Evolutionary conservation across 441 rosid species (phyloP), one percentile per base, ranked within the genome.

Genomic region (Rhodomyrtus psidioides): DNA sequence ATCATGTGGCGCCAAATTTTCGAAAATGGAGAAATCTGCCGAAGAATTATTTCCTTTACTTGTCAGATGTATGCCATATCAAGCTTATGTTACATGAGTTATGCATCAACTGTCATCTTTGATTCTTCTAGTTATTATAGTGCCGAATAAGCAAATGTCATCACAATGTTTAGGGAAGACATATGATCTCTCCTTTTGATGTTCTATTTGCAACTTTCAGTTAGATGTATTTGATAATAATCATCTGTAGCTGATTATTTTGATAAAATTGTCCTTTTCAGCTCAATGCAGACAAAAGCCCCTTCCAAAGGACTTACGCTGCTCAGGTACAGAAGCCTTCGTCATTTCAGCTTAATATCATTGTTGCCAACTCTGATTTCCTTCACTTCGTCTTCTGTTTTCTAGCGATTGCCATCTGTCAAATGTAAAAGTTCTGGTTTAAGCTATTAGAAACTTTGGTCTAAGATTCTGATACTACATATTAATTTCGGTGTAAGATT

Each of bases 231-330:
- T 34, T 34, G 57, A 84, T 51, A 3, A 54, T 53, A 21, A 39
- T 70, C 26, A n/a, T 70, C 44, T 44, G 16, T 34, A 10, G 27
- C 81, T 55, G 6, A 65, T 83, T 46, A 13, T 28, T 81, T 59
- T 82, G 53, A 46, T 70, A n/a, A 55, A 51, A 83, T 88, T 28
- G 5, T 87, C 84, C 86, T 84, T 46, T 93, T 54, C 97, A 96
- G 99, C 96, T 96, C 34, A 96, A 95, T 88, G 85, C 93, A 12
- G 99, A 94, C 86, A 95, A 95, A 90, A 96, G 98, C 59, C 98
- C 97, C 3, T 96, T 96, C 89, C 98, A 95, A 88, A 93, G 98
- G 89, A 91, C 98, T 89, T 96, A 95, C 90, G 99, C 98, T 85
- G 89, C 95, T 83, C 98, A 96, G 98, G 97, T 96, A 74, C 27